Base-by-base conservation (phyloP, 345 rosid genomes). In the Euclidium syriacum region DNA sequence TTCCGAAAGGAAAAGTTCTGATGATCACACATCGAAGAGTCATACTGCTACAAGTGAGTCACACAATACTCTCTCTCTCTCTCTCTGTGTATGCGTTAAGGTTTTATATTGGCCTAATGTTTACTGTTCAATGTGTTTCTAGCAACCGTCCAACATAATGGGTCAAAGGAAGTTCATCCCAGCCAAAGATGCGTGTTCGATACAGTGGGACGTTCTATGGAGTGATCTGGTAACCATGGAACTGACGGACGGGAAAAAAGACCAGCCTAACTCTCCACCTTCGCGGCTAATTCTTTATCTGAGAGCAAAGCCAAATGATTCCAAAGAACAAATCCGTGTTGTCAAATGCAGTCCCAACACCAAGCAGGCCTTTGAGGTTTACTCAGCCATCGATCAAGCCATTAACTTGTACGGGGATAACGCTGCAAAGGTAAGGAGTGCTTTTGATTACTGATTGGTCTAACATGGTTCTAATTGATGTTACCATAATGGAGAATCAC, bases 161-260 rank as follows among this genome's bases (percentile, higher is more conserved):
- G 91, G 80, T 65, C 99, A 90, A 73, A 84, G 94, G 72, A 90
- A 90, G 76, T 94, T 85, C 70, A 83, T 75, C 70, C 97, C 95
- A 1, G 90, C 87, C 23, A 85, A 87, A 77, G 99, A 94, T 77
- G 95, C 97, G 17, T 94, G 97, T 64, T 87, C 87, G 5, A 86
- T 90, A 46, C 66, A 83, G 75, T 94, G 99, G 99, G 96, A 87
- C 73, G 81, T 90, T 36, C 58, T 75, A 19, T 94, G 88, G 99
- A 75, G 67, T 72, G 95, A 94, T 74, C 75, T 94, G 64, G 74
- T 72, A 49, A 84, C 82, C 6, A 90, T 94, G 97, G 92, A 94
- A 72, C 73, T 94, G 71, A 83, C 80, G 59, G 79, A 70, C 12
- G 95, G 92, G 78, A 90, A 94, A 79, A 90, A 85, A 48, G 96